Base-by-base conservation (phyloP, 345 rosid species). In the Theobroma cacao region DNA sequence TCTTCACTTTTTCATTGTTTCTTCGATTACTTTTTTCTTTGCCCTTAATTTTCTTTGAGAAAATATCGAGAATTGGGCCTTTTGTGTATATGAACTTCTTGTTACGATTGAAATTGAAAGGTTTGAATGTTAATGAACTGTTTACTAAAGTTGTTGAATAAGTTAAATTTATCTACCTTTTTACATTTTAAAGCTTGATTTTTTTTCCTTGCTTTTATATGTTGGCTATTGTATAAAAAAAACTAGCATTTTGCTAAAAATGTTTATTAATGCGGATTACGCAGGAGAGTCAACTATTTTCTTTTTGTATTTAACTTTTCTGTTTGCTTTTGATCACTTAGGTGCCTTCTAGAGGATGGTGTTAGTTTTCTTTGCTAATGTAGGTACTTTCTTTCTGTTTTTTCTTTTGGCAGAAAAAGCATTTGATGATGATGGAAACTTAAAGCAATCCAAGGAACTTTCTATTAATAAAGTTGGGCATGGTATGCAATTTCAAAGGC, bases 391-490 rank as follows among this genome's bases (percentile, higher is more conserved):
- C 17, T 20, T 64, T 36, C 48, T 9, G 5, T 12, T 52, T 71
- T 31, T 9, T 50, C 24, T 48, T 48, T 64, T 79, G 82, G 81
- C 90, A 94, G 98, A 92, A 77, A 94, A 94, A 85, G 98, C 99
- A 82, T 90, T 97, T 83, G 94, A 85, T 9, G 90, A 89, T 72
- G 88, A 91, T 85, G 97, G 97, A 59, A 85, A 86, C 78, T 72
- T 96, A 50, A 90, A 84, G 89, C 98, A 93, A 89, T 80, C 93
- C 0, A 94, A 97, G 87, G 87, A 94, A 79, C 88, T 91, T 52
- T 97, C 98, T 26, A 94, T 94, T 24, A 94, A 97, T 87, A 97
- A 97, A 93, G 98, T 91, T 80, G 99, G 98, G 11, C 98, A 97
- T 68, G 94, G 98, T 97, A 92, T 75, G 82, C 22, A 2, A 28